Conservation (phyloP, 371 early-diverging fungal species). For the Apophysomyces trapeziformis region DNA sequence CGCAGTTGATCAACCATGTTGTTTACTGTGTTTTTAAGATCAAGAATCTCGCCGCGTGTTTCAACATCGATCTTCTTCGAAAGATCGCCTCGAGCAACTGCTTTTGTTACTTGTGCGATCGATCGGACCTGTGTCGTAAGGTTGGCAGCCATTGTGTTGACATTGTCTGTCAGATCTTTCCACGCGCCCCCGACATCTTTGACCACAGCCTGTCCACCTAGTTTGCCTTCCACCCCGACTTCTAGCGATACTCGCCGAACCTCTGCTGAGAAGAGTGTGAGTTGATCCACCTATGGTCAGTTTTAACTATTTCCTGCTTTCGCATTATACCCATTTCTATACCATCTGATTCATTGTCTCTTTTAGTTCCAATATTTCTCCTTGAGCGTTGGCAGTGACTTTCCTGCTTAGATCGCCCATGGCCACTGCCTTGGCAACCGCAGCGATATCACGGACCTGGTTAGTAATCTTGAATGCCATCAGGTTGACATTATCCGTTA, state of each 20-base stretch:
- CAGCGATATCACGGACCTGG: constrained; percentile 63
- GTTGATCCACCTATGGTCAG: constrained; percentile 2
- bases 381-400: constrained; percentile 42
- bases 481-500: constrained; percentile 67
- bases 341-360: constrained; percentile 57
- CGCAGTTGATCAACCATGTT: constrained; percentile 16
- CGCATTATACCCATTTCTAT: background rate
- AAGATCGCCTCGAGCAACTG: constrained; percentile 45
- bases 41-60: constrained; percentile 49
- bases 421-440: constrained; percentile 62
- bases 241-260: constrained; percentile 40
- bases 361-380: constrained; percentile 48
- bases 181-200: constrained; percentile 59
- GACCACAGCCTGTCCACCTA: constrained; percentile 47
- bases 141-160: constrained; percentile 41
- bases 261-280: constrained; percentile 15
- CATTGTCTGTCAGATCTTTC: constrained; percentile 65
- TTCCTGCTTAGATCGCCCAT: constrained; percentile 51
- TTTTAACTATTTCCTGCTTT: constrained; percentile 2
- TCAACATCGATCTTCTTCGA: constrained; percentile 35
- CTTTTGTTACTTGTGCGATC: constrained; percentile 46
- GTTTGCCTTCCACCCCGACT: constrained; percentile 37
- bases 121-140: constrained; percentile 23
- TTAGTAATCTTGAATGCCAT: constrained; percentile 64
- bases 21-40: constrained; percentile 16